Evolutionary conservation across 352 stramenopile species (phyloP).

Genomic region (Phytophthora litchii): DNA sequence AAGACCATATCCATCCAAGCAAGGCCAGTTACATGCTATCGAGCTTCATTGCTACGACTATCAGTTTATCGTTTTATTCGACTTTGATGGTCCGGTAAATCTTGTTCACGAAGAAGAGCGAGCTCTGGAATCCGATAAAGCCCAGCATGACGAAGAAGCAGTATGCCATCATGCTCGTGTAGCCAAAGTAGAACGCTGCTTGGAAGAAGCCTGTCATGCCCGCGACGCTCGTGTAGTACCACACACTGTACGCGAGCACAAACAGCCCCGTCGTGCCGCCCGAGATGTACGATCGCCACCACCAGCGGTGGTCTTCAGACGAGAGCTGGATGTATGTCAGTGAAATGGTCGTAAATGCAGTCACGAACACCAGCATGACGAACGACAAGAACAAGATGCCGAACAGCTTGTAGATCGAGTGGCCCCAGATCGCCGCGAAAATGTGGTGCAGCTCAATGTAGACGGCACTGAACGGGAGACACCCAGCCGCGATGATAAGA

Average conservation of each 20-base stretch:
- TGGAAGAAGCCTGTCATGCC: slow-evolving; percentile 97
- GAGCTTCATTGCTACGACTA: slow-evolving; percentile 21
- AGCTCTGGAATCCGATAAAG: slow-evolving; percentile 96
- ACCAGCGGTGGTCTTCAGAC: slow-evolving; percentile 97
- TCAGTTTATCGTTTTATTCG: slow-evolving; percentile 66
- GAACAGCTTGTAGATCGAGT: slow-evolving; percentile 99
- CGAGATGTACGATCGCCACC: slow-evolving; percentile 96
- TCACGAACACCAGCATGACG: slow-evolving; percentile 96
- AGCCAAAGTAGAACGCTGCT: slow-evolving; percentile 97
- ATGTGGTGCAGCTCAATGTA: slow-evolving; percentile 99
- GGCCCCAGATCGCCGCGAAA: slow-evolving; percentile 97
- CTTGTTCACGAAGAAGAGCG: slow-evolving; percentile 96
- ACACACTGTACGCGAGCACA: slow-evolving; percentile 96
- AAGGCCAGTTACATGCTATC: background rate
- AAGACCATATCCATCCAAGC: background rate
- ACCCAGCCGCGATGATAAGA: slow-evolving; percentile 94
- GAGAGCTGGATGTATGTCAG: slow-evolving; percentile 98
- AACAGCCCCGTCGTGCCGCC: slow-evolving; percentile 95
- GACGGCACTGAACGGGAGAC: slow-evolving; percentile 97
- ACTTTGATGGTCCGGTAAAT: slow-evolving; percentile 98
- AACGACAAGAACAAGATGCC: slow-evolving; percentile 97
- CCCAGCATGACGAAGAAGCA: slow-evolving; percentile 98
- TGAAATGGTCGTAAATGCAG: slow-evolving; percentile 97
- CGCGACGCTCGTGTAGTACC: slow-evolving; percentile 95
- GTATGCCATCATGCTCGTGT: slow-evolving; percentile 97